Evolutionary conservation across 2,329 filamentous ascomycete species (phyloP).

Genomic region (Hypomyces perniciosus): DNA sequence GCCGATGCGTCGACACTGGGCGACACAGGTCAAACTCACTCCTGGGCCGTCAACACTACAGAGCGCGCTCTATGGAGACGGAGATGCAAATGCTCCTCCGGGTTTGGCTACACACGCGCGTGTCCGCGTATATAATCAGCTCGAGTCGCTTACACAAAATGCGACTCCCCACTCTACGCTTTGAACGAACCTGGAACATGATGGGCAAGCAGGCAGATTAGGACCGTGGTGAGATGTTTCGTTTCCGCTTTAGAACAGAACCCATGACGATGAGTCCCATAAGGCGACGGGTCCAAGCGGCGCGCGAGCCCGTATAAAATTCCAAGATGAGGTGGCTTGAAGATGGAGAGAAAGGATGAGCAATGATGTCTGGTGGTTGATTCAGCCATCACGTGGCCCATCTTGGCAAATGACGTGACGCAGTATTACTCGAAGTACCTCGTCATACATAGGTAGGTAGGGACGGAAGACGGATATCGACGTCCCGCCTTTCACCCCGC

Average conservation of each 20-base stretch:
- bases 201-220: background rate
- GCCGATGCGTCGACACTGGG: background rate
- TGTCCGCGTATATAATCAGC: background rate
- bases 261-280: background rate
- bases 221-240: background rate
- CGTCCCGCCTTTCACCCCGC: too few species aligned
- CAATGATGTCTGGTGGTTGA: too few species aligned
- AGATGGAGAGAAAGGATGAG: background rate
- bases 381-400: too few species aligned
- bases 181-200: slow-evolving; percentile 18
- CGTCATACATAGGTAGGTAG: too few species aligned
- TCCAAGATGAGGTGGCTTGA: background rate
- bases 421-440: too few species aligned
- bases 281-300: background rate
- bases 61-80: slow-evolving; percentile 79
- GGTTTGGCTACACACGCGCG: slow-evolving; percentile 46
- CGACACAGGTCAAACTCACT: slow-evolving; percentile 43
- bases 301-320: too few species aligned
- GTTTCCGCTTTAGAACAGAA: background rate
- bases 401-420: too few species aligned
- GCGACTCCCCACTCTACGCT: background rate
- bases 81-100: slow-evolving; percentile 68
- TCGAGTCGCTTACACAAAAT: background rate
- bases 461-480: too few species aligned
- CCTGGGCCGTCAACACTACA: slow-evolving; percentile 71